Conservation (phyloP, 2,329 filamentous ascomycete species). For the Botrytis cinerea region DNA sequence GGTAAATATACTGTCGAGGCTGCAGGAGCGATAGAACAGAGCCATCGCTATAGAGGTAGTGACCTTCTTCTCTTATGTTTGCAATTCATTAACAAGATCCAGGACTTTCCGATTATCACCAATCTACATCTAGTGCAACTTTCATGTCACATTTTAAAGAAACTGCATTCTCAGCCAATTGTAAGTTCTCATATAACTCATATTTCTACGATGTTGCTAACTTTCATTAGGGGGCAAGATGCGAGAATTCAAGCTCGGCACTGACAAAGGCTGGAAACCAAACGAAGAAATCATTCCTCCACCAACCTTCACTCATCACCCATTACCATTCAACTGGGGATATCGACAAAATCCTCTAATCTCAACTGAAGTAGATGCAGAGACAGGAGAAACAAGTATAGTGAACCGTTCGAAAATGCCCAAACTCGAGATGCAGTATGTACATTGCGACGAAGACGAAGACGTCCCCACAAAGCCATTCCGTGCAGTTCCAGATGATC, state of each 20-base stretch:
- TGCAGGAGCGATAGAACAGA: conserved; percentile 73
- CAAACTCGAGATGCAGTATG: conserved; percentile 33
- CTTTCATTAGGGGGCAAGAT: conserved; percentile 53
- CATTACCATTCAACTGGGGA: conserved; percentile 73
- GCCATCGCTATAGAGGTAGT: conserved; percentile 78
- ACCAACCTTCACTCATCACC: conserved; percentile 73
- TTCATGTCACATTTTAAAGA: conserved; percentile 73
- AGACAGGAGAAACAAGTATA: conserved; percentile 40
- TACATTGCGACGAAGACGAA: conserved; percentile 30
- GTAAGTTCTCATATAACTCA: conserved; percentile 47
- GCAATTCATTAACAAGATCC: conserved; percentile 15
- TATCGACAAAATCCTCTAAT: conserved; percentile 83
- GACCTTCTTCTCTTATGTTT: neutral
- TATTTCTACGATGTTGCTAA: conserved; percentile 27
- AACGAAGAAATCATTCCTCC: conserved; percentile 76
- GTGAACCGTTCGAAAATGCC: conserved; percentile 34
- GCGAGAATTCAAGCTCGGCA: conserved; percentile 66
- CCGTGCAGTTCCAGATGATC: conserved; percentile 43
- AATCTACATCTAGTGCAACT: conserved; percentile 65
- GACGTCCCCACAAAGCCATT: conserved; percentile 30
- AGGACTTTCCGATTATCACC: conserved; percentile 84
- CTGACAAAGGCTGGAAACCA: conserved; percentile 58
- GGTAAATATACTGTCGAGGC: conserved; percentile 67
- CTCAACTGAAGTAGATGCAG: conserved; percentile 44
- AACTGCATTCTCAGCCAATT: conserved; percentile 69